Conservation (phyloP, 148 eudicot species). For the Rhododendron ferrugineum region DNA sequence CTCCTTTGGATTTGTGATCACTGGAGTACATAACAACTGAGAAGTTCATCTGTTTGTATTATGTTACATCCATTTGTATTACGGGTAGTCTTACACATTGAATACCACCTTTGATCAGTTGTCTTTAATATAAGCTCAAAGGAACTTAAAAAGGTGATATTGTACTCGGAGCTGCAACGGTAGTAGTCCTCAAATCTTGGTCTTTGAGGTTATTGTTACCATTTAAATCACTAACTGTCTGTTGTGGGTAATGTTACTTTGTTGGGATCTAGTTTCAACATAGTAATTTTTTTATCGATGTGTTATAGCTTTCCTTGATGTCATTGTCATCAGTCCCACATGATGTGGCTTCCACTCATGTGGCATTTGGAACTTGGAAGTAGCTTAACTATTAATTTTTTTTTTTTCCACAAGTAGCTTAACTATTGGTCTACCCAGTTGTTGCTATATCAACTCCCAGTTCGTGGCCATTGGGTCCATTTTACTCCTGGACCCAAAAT, state of each 20-base stretch:
- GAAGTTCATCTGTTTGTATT: background rate
- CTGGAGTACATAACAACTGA: background rate
- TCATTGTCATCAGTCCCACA: background rate
- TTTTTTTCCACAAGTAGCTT: too few species aligned
- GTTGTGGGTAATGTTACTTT: background rate
- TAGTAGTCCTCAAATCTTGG: background rate
- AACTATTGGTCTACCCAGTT: background rate
- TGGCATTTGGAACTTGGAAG: background rate
- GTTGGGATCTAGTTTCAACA: background rate
- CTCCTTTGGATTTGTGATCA: background rate
- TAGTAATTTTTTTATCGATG: background rate
- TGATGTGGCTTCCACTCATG: background rate
- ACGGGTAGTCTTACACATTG: background rate
- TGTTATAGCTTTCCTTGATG: background rate
- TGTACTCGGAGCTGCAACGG: background rate
- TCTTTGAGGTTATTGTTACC: background rate
- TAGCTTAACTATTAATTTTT: background rate
- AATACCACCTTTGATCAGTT: background rate
- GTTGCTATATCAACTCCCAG: background rate
- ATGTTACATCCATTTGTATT: background rate
- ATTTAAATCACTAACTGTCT: background rate
- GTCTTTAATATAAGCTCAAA: background rate
- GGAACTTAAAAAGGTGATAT: background rate
- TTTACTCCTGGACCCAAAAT: background rate
- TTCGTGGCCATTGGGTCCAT: background rate